Evolutionary conservation across 768 basidiomycete species (phyloP).

Genomic region (Pulveroboletus sp.): DNA sequence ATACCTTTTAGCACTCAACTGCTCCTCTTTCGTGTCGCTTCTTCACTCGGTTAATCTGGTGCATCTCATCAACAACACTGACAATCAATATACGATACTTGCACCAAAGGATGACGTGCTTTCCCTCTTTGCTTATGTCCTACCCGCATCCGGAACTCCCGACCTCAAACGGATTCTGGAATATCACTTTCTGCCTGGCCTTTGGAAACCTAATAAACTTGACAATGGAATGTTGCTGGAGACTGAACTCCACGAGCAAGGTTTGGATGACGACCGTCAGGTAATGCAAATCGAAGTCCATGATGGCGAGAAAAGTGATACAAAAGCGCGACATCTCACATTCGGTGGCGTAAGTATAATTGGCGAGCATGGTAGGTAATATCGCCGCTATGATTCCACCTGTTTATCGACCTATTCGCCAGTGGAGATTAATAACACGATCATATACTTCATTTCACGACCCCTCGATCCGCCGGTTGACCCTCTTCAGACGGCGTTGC

Average conservation of each 20-base stretch:
- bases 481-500: conserved; percentile 73
- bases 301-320: conserved; percentile 42
- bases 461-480: conserved; percentile 81
- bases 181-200: conserved; percentile 91
- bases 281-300: conserved; percentile 66
- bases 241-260: conserved; percentile 70
- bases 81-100: conserved; percentile 77
- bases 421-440: conserved; percentile 72
- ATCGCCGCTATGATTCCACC: neutral
- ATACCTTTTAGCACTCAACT: conserved; percentile 87
- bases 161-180: conserved; percentile 70
- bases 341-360: conserved; percentile 84
- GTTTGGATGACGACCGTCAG: conserved; percentile 64
- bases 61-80: conserved; percentile 63
- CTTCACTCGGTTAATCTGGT: conserved; percentile 79
- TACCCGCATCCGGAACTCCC: conserved; percentile 61
- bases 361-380: conserved; percentile 63
- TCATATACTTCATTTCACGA: conserved; percentile 87
- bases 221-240: conserved; percentile 70
- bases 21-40: conserved; percentile 84
- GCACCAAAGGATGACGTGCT: conserved; percentile 88
- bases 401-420: conserved; percentile 10
- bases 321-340: conserved; percentile 50
- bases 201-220: conserved; percentile 66
- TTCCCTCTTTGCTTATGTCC: conserved; percentile 43